Evolutionary conservation across 1,284 basidiomycete species (phyloP), one percentile per base, ranked within the genome.

Genomic region (Bjerkandera adusta): DNA sequence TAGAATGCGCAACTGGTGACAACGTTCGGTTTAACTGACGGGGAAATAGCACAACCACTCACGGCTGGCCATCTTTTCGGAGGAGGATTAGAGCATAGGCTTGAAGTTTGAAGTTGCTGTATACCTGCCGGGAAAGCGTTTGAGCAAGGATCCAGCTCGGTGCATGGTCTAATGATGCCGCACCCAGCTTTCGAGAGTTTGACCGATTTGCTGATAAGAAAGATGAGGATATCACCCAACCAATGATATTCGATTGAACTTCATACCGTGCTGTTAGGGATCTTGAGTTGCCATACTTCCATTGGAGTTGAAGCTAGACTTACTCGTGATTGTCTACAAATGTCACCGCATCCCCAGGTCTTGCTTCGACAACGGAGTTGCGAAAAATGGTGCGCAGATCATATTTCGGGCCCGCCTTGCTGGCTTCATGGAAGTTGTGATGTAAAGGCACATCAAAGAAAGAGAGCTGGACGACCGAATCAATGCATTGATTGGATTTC

Each of bases 1-100:
- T 92, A 92, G 68, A 97, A 97, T 25, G 97, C 83, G 59, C 92
- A 92, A 33, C 89, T 92, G 36, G 24, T 15, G 15, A 44, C n/a
- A 27, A 22, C 8, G 21, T n/a, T 41, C 27, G 42, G 38, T 38
- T 36, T 24, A 26, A 44, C 33, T 37, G 16, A 26, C 36, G 35
- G 16, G 2, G 24, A 50, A 34, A 24, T 49, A 29, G 42, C 34
- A 43, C 38, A 36, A 20, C 11, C 3, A 66, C 89, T 65, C 59
- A 94, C 76, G 95, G 95, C 65, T 94, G 84, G n/a, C 95, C 95
- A 47, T 81, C 75, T 16, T 75, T 71, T 50, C 92, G 82, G 33
- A 97, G 74, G 29, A 97, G 74, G 61, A 96, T 95, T 42, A 97
- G 66, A 1, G 92, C 82, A 65, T 97, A 97, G 1, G 88, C 87